Percentiles rank a stretch among this genome's conserved stretches.
phyloP scores from a whole-genome alignment of 352 stramenopile species.

The Globisporangium yorkense region DNA sequence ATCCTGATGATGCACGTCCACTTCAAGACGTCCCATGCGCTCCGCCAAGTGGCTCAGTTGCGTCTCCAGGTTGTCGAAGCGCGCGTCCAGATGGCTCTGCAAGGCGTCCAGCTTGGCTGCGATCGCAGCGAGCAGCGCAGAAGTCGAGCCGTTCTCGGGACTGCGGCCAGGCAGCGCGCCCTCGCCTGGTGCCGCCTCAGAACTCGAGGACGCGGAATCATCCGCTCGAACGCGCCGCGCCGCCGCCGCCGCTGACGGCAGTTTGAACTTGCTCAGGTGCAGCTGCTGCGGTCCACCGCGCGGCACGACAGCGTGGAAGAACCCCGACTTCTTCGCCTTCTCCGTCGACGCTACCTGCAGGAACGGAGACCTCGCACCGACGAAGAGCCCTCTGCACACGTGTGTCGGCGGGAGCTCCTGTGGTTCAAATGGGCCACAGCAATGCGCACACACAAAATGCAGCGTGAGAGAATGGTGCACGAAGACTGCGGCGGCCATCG shows the following conservation, averaged over 20 bases:
- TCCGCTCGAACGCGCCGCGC: not conserved
- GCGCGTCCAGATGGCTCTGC: slow-evolving; percentile 40
- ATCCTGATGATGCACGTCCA: too few relatives aligned
- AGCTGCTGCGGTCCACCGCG: slow-evolving; percentile 24
- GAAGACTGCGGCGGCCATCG: not conserved
- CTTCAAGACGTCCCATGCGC: slow-evolving; percentile 27
- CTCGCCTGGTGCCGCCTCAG: not conserved
- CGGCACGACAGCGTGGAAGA: slow-evolving; percentile 30
- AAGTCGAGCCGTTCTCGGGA: not conserved
- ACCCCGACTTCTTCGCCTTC: slow-evolving; percentile 36
- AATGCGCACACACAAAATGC: not conserved
- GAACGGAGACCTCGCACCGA: slow-evolving; percentile 35
- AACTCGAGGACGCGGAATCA: not conserved
- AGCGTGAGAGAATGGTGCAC: not conserved
- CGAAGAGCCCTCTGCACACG: slow-evolving; percentile 38
- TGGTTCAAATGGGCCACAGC: too few relatives aligned
- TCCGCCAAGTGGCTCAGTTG: slow-evolving; percentile 26
- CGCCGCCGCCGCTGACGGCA: slow-evolving; percentile 12
- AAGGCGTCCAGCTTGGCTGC: slow-evolving; percentile 28
- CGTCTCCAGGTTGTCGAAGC: slow-evolving; percentile 47
- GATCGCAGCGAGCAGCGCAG: slow-evolving; percentile 15
- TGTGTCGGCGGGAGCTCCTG: slow-evolving; percentile 40
- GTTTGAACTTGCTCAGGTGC: slow-evolving; percentile 44
- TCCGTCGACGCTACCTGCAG: slow-evolving; percentile 45
- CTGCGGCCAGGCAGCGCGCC: not conserved